These are phyloP conservation scores for Ophiocordyceps camponoti-saundersi DNA, from an alignment of 2,329 filamentous ascomycete species.

Conservation along the genomic window DNA sequence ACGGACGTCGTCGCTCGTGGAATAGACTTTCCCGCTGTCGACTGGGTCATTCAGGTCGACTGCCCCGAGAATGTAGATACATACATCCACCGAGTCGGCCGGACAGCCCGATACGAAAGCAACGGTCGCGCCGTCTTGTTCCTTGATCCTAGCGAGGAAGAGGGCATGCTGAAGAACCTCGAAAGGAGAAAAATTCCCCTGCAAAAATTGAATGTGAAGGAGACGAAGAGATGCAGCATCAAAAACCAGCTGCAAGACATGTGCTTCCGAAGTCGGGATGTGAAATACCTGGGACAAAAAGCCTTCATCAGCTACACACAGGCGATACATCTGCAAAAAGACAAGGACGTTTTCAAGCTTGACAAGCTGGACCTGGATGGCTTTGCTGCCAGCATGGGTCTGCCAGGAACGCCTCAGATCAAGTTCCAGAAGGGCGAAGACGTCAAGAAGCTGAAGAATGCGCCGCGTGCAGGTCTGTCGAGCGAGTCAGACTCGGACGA, in stretches of 20 bases:
- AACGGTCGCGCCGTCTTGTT: constrained; percentile 81
- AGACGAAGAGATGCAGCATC: constrained; percentile 80
- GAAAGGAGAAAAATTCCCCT: constrained; percentile 84
- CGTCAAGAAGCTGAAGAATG: constrained; percentile 75
- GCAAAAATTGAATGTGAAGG: constrained; percentile 67
- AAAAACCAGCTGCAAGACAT: constrained; percentile 77
- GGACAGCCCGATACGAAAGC: constrained; percentile 85
- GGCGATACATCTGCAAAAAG: constrained; percentile 73
- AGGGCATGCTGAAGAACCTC: constrained; percentile 73
- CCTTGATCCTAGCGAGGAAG: constrained; percentile 79
- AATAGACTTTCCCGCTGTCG: constrained; percentile 88
- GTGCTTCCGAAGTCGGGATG: constrained; percentile 85
- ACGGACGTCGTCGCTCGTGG: constrained; percentile 91
- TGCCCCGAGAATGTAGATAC: constrained; percentile 94
- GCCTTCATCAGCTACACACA: constrained; percentile 83
- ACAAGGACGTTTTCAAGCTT: constrained; percentile 82
- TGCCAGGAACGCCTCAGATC: constrained; percentile 83
- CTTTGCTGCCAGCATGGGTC: constrained; percentile 68
- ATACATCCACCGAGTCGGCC: constrained; percentile 90
- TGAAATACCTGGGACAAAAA: constrained; percentile 93
- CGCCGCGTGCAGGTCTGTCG: constrained; percentile 49
- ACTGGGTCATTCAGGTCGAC: constrained; percentile 98
- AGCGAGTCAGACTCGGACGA: constrained; percentile 41
- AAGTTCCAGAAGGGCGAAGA: constrained; percentile 86
- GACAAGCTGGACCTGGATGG: constrained; percentile 71